Percentiles rank a stretch among this genome's conserved stretches.
Evolutionary conservation across 768 basidiomycete genomes (phyloP).

Genomic region (Phylloporus rhodoxanthus): DNA sequence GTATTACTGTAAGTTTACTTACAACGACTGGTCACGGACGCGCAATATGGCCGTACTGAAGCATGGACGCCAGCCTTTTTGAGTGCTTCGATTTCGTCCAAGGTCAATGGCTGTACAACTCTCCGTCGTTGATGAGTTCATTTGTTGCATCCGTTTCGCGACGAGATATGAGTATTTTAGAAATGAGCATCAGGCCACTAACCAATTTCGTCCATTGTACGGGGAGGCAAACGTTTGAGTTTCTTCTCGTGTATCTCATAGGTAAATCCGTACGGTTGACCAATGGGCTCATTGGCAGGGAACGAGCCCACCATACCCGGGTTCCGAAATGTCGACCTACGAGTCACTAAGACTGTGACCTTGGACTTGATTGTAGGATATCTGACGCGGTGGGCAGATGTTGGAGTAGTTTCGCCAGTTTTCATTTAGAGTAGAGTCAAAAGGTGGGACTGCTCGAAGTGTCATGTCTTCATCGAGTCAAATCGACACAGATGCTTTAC

Average conservation of each 20-base stretch:
- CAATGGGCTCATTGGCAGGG: slow-evolving; percentile 66
- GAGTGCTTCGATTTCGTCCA: slow-evolving; percentile 76
- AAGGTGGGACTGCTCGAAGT: too few species aligned
- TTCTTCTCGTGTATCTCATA: slow-evolving; percentile 79
- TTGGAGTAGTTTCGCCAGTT: slow-evolving; percentile 5
- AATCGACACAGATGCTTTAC: not conserved
- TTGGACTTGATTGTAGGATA: slow-evolving; percentile 50
- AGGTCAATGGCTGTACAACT: slow-evolving; percentile 76
- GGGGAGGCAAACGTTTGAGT: slow-evolving; percentile 56
- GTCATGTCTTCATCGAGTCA: slow-evolving; percentile 11
- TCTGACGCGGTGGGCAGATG: slow-evolving; percentile 9
- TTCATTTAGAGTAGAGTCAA: slow-evolving; percentile 13
- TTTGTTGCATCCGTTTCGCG: slow-evolving; percentile 91
- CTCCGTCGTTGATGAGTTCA: slow-evolving; percentile 86
- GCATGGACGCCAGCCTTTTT: slow-evolving; percentile 80
- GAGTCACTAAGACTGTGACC: slow-evolving; percentile 75
- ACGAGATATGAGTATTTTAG: slow-evolving; percentile 1
- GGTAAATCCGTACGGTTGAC: slow-evolving; percentile 79
- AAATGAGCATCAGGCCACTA: slow-evolving; percentile 11
- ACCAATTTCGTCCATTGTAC: slow-evolving; percentile 77
- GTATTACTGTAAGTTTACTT: slow-evolving; percentile 11
- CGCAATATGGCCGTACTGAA: slow-evolving; percentile 43
- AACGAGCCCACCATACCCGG: slow-evolving; percentile 88
- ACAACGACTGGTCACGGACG: not conserved
- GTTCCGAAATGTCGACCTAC: slow-evolving; percentile 40